These are phyloP conservation scores for Typha latifolia DNA, from an alignment of 176 grass and related monocot genomes.

Conservation along the genomic window DNA sequence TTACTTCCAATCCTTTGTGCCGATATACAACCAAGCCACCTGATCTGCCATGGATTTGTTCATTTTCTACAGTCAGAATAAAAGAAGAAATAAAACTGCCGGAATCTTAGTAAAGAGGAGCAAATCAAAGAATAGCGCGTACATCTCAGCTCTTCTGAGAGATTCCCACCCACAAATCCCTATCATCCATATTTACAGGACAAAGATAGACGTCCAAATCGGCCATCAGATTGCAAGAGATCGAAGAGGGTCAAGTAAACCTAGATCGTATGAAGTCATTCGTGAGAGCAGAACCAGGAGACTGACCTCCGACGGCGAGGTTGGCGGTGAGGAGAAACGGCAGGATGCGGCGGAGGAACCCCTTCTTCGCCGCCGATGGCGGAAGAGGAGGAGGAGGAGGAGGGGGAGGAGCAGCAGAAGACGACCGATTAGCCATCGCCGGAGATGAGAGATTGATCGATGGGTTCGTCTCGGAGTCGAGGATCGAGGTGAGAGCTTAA, in stretches of 20 bases:
- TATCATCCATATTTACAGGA: background rate
- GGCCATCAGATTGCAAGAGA: background rate
- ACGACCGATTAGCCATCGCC: slow-evolving; percentile 22
- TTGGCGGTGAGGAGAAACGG: slow-evolving; percentile 68
- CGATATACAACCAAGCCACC: background rate
- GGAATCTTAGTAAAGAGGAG: background rate
- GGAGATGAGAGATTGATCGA: background rate
- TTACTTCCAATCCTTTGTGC: background rate
- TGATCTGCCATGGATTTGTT: background rate
- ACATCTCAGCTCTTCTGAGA: background rate
- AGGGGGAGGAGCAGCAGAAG: slow-evolving; percentile 9
- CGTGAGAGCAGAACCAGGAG: background rate
- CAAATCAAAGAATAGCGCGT: background rate
- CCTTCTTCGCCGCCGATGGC: slow-evolving; percentile 30
- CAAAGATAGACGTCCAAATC: background rate
- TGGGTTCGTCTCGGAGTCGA: background rate
- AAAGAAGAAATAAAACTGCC: background rate
- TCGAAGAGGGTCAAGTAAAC: background rate
- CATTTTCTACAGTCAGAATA: background rate
- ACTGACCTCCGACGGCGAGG: slow-evolving; percentile 69
- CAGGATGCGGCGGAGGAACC: slow-evolving; percentile 59
- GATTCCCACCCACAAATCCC: background rate
- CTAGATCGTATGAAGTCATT: background rate
- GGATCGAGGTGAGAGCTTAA: too few species aligned
- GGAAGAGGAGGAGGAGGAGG: slow-evolving; percentile 22